Conservation (phyloP, 768 basidiomycete genomes). For the Boletus tylopilopsis region DNA sequence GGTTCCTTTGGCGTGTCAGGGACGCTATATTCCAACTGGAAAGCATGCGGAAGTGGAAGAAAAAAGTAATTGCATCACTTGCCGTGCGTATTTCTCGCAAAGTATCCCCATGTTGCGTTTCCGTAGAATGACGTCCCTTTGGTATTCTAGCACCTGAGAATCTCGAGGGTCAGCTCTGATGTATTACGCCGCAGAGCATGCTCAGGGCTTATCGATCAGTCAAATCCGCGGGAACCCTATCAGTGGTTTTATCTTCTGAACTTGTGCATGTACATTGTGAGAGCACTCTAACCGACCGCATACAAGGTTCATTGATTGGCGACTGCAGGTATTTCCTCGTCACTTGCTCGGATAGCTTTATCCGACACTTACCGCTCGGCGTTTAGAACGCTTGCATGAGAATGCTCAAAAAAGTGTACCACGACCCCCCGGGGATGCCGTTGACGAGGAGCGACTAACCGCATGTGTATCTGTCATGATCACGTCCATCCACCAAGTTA, state of each 20-base stretch:
- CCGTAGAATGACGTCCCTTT: background rate
- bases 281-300: background rate
- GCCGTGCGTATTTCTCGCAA: constrained; percentile 10
- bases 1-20: constrained; percentile 15
- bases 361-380: background rate
- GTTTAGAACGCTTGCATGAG: constrained; percentile 2
- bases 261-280: constrained; percentile 9
- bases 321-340: constrained; percentile 5
- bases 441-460: constrained; percentile 7
- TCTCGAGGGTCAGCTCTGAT: constrained; percentile 2
- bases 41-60: background rate
- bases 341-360: background rate
- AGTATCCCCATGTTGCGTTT: background rate
- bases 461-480: constrained; percentile 3
- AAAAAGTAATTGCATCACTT: constrained; percentile 2
- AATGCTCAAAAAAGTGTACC: constrained; percentile 9
- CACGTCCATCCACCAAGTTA: background rate
- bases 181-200: constrained; percentile 4
- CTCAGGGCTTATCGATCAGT: constrained; percentile 4
- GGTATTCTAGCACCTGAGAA: constrained; percentile 8
- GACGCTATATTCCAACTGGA: constrained; percentile 7
- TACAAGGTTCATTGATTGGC: constrained; percentile 7
- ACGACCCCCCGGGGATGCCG: constrained; percentile 13
- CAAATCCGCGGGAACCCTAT: constrained; percentile 23
- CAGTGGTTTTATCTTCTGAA: constrained; percentile 1